phyloP scores from a whole-genome alignment of 2,329 filamentous ascomycete species.

The Neofusicoccum ribis region DNA sequence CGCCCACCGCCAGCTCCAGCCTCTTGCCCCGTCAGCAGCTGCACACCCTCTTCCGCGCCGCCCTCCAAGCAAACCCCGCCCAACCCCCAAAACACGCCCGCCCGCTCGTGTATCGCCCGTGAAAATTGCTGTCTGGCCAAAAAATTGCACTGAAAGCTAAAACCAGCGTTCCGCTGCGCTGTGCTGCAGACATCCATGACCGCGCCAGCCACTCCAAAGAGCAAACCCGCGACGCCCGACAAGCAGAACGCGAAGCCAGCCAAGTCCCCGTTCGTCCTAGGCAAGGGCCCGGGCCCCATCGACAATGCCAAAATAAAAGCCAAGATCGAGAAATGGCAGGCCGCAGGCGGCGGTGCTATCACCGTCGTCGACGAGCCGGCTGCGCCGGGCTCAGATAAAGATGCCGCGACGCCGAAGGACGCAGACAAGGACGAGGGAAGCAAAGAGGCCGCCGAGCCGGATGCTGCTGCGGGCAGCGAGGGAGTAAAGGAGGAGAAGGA shows the following conservation, averaged over 20 bases:
- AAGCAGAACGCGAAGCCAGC: slow-evolving; percentile 18
- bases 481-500: slow-evolving; percentile 16
- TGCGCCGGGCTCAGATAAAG: background rate
- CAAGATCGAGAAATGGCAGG: slow-evolving; percentile 83
- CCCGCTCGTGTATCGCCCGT: background rate
- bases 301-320: slow-evolving; percentile 60
- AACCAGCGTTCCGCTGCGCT: background rate
- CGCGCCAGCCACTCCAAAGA: slow-evolving; percentile 29
- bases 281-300: slow-evolving; percentile 43
- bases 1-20: slow-evolving; percentile 13
- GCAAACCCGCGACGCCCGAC: slow-evolving; percentile 23
- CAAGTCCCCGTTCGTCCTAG: slow-evolving; percentile 38
- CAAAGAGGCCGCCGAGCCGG: background rate
- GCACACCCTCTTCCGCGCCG: background rate
- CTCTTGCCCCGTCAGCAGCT: slow-evolving; percentile 9
- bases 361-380: slow-evolving; percentile 5
- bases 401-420: background rate
- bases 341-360: slow-evolving; percentile 65
- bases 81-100: background rate
- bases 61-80: background rate
- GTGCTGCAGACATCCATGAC: slow-evolving; percentile 16
- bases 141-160: background rate
- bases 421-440: background rate
- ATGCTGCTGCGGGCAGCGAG: background rate
- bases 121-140: background rate